Conservation (phyloP, 1,139 yeast species). For the Candida sp. region DNA sequence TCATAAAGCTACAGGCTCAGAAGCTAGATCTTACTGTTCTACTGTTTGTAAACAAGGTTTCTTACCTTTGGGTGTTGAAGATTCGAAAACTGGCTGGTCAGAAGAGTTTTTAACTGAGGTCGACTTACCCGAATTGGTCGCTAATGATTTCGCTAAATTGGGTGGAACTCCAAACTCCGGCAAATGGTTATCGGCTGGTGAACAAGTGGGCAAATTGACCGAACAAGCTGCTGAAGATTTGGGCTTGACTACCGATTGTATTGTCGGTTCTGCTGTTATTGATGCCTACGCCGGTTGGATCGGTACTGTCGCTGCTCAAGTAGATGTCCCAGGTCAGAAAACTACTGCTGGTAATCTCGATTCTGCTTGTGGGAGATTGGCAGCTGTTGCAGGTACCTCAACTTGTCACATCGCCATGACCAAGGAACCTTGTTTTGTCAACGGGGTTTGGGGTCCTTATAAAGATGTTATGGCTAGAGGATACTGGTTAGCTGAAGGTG, state of each 20-base stretch:
- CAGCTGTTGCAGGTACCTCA: slow-evolving; percentile 99
- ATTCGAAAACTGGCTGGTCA: slow-evolving; percentile 87
- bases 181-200: slow-evolving; percentile 81
- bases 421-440: slow-evolving; percentile 80
- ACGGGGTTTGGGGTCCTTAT: slow-evolving; percentile 99
- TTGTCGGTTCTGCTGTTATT: slow-evolving; percentile 93
- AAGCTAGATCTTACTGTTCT: slow-evolving; percentile 84
- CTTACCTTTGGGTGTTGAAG: slow-evolving; percentile 88
- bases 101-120: slow-evolving; percentile 64
- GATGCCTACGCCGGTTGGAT: slow-evolving; percentile 99
- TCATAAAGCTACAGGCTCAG: slow-evolving; percentile 83
- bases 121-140: slow-evolving; percentile 74
- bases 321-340: slow-evolving; percentile 49
- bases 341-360: slow-evolving; percentile 38
- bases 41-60: slow-evolving; percentile 96
- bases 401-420: slow-evolving; percentile 95
- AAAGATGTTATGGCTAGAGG: slow-evolving; percentile 86
- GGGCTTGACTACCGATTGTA: slow-evolving; percentile 76
- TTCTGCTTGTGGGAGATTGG: slow-evolving; percentile 77
- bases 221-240: slow-evolving; percentile 72
- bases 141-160: slow-evolving; percentile 69
- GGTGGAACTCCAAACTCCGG: slow-evolving; percentile 85
- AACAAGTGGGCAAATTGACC: slow-evolving; percentile 71
- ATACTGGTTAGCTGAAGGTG: slow-evolving; percentile 98
- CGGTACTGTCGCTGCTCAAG: slow-evolving; percentile 93